These are phyloP conservation scores for Leishmania arabica DNA, from an alignment of 208 protist genomes.

Conservation along the genomic window DNA sequence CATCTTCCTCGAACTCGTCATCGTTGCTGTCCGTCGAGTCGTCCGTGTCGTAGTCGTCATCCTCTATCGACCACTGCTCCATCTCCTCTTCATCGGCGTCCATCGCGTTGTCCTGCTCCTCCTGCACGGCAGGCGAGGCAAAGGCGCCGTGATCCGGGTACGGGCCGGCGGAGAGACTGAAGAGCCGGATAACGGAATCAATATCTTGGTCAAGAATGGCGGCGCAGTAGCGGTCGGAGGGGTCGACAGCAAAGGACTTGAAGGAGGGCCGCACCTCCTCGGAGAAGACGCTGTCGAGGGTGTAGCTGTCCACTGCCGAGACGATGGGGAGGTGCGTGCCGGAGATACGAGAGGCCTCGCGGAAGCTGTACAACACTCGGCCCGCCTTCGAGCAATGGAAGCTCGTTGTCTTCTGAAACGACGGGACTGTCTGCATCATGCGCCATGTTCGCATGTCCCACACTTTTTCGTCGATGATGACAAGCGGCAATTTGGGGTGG, in stretches of 20 bases:
- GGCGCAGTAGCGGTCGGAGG: constrained; percentile 85
- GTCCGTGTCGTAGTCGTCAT: constrained; percentile 36
- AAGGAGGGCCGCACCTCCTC: constrained; percentile 76
- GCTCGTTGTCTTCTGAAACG: constrained; percentile 74
- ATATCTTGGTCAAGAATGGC: constrained; percentile 75
- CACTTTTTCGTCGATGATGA: constrained; percentile 86
- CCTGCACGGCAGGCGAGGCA: constrained; percentile 48
- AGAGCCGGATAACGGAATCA: constrained; percentile 67
- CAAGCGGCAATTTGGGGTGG: constrained; percentile 72
- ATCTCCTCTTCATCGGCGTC: constrained; percentile 54
- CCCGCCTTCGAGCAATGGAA: constrained; percentile 62
- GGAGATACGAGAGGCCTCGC: constrained; percentile 40
- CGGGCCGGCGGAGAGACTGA: constrained; percentile 79
- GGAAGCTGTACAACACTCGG: constrained; percentile 80
- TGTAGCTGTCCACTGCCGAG: constrained; percentile 79
- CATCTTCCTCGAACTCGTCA: constrained; percentile 33
- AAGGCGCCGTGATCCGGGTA: constrained; percentile 65
- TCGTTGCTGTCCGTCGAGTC: constrained; percentile 21
- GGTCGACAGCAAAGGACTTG: constrained; percentile 77
- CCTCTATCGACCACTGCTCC: constrained; percentile 38
- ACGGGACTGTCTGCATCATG: constrained; percentile 74
- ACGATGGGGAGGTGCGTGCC: constrained; percentile 57
- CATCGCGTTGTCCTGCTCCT: constrained; percentile 37
- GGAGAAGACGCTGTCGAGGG: constrained; percentile 79
- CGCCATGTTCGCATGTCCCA: constrained; percentile 84